Base-by-base conservation (phyloP, 371 early-diverging fungal species). In the Nosema granulosis region DNA sequence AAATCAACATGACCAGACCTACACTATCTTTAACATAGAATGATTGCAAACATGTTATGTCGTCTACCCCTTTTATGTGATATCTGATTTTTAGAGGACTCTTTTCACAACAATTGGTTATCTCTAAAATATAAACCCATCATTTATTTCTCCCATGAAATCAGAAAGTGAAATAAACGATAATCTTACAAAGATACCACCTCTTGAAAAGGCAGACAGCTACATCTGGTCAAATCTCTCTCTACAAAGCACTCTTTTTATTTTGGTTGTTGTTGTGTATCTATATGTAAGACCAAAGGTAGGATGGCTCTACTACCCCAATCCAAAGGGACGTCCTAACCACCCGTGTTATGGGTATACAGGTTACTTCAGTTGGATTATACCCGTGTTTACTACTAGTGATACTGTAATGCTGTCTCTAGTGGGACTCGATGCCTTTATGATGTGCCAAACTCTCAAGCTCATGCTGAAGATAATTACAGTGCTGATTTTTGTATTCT, bases 371-470 rank as follows among this genome's bases (percentile, higher is more conserved):
- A 77, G 65, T 70, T 86, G 85, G 85, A 71, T 85, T 11, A 56
- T 76, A 37, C 85, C 85, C 3, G 29, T 85, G 18, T 38, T 85
- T 18, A 75, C 76, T 1, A 62, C 83, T 0, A 35, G 63, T 31
- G 86, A 86, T 71, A 69, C 63, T 6, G 68, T 59, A 28, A 57
- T 86, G 0, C 74, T 86, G 0, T 56, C 77, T n/a, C 61, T 86
- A 16, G 68, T 84, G 50, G 86, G 86, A 0, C 72, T 86, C 34
- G 86, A 86, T 71, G 78, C 82, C 28, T 86, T 85, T 74, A 81
- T 86, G 83, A 80, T 86, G 52, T 66, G 84, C n/a, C 83, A 84
- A 57, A 83, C 83, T 2, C 32, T 85, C 12, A 86, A 84, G 75
- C 65, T 86, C 3, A 68, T 86, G 0, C 78, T 75, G 34, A 80